Evolutionary conservation across 345 rosid species (phyloP).

Genomic region (Cardamine resedifolia): DNA sequence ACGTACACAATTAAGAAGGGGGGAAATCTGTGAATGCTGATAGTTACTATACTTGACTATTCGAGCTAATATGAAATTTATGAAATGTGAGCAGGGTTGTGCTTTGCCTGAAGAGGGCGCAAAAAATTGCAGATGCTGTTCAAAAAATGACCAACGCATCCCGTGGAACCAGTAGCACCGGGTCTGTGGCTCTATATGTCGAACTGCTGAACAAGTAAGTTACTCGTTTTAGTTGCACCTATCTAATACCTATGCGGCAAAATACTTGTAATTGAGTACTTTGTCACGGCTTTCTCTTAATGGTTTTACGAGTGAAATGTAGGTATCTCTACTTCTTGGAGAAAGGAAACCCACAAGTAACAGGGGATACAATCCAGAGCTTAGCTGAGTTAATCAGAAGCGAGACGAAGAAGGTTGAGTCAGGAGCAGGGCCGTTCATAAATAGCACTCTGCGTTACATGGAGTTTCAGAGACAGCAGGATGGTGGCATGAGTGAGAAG

Average conservation of each 20-base stretch:
- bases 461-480: constrained; percentile 91
- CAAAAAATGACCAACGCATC: constrained; percentile 82
- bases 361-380: constrained; percentile 66
- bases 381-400: constrained; percentile 69
- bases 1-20: not conserved
- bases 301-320: constrained; percentile 19
- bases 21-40: not conserved
- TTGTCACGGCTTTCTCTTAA: constrained; percentile 7
- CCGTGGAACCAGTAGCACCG: constrained; percentile 62
- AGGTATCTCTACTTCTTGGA: constrained; percentile 92
- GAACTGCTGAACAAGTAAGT: constrained; percentile 92
- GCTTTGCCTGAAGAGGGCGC: constrained; percentile 79
- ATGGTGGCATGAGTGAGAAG: constrained; percentile 77
- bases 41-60: not conserved
- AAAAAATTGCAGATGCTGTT: constrained; percentile 87
- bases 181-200: constrained; percentile 69
- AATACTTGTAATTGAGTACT: not conserved
- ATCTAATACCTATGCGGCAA: not conserved
- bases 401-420: constrained; percentile 59
- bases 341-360: constrained; percentile 83
- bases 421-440: constrained; percentile 67
- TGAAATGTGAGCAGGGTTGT: constrained; percentile 58
- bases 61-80: constrained; percentile 10
- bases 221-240: not conserved
- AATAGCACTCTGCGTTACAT: constrained; percentile 69